Evolutionary conservation across 306 rosid species (phyloP).

Genomic region (Lablab purpureus): DNA sequence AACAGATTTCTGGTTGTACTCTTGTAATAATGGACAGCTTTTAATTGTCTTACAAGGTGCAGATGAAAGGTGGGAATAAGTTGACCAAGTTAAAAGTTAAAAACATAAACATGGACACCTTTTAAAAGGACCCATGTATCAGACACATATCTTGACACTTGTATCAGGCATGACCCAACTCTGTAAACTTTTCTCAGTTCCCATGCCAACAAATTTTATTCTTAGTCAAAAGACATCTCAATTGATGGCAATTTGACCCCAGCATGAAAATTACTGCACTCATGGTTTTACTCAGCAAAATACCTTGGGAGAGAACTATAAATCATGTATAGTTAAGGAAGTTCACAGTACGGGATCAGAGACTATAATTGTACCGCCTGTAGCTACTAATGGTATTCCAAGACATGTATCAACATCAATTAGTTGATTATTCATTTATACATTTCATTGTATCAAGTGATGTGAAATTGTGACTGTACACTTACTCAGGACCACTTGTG

Average conservation of each 20-base stretch:
- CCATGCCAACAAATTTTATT: constrained; percentile 2
- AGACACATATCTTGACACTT: neutral
- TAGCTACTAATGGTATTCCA: constrained; percentile 17
- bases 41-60: constrained; percentile 29
- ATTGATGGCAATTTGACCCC: constrained; percentile 20
- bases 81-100: constrained; percentile 37
- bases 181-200: constrained; percentile 22
- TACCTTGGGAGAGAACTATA: constrained; percentile 32
- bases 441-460: neutral
- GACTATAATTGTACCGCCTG: constrained; percentile 25
- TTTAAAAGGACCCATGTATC: constrained; percentile 24
- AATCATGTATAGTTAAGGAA: constrained; percentile 28
- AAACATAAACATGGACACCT: constrained; percentile 15
- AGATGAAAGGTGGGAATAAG: constrained; percentile 24
- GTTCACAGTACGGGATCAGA: constrained; percentile 37
- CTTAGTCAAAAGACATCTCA: constrained; percentile 33
- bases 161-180: constrained; percentile 12
- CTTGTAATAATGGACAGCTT: constrained; percentile 19
- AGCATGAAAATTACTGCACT: constrained; percentile 1
- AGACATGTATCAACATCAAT: constrained; percentile 32
- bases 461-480: constrained; percentile 15
- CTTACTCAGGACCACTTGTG: constrained; percentile 31
- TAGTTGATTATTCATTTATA: constrained; percentile 30
- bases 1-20: constrained; percentile 17
- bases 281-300: constrained; percentile 8